phyloP scores from a whole-genome alignment of 352 stramenopile genomes.

The Detonula confervacea region DNA sequence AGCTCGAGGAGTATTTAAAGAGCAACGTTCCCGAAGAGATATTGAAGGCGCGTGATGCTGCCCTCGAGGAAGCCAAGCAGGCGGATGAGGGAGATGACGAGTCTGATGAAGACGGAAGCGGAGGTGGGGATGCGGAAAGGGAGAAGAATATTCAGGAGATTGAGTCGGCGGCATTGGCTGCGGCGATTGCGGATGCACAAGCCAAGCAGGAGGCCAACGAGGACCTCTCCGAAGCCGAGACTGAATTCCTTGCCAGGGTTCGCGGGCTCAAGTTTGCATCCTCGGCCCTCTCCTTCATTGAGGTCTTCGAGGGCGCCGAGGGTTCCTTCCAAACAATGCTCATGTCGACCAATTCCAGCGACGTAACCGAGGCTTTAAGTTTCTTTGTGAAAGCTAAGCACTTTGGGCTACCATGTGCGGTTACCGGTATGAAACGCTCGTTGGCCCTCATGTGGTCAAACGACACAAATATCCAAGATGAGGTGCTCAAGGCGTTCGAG shows the following conservation, averaged over 20 bases:
- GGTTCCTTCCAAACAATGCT: constrained; percentile 89
- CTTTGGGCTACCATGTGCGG: constrained; percentile 90
- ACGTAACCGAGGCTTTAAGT: constrained; percentile 92
- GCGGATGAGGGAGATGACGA: constrained; percentile 34
- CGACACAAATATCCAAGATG: constrained; percentile 90
- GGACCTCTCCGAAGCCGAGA: constrained; percentile 75
- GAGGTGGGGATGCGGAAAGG: constrained; percentile 35
- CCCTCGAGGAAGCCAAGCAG: constrained; percentile 46
- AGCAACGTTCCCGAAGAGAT: constrained; percentile 69
- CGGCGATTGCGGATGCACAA: constrained; percentile 86
- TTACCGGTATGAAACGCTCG: constrained; percentile 90
- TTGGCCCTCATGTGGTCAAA: constrained; percentile 91
- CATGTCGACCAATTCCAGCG: constrained; percentile 90
- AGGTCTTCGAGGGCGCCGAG: constrained; percentile 89
- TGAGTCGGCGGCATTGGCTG: constrained; percentile 67
- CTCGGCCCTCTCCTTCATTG: constrained; percentile 92
- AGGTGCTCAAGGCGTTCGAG: constrained; percentile 89
- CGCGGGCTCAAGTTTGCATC: constrained; percentile 90
- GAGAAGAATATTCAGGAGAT: constrained; percentile 86
- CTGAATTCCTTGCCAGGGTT: constrained; percentile 86
- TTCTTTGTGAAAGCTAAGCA: constrained; percentile 93
- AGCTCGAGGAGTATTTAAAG: constrained; percentile 81
- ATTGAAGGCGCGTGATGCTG: constrained; percentile 62
- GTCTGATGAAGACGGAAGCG: constrained; percentile 1
- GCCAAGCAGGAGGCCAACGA: constrained; percentile 85